Evolutionary conservation across 495 filamentous ascomycete genomes (phyloP), one percentile per base, ranked within the genome.

Genomic region (Daldinia vernicosa): DNA sequence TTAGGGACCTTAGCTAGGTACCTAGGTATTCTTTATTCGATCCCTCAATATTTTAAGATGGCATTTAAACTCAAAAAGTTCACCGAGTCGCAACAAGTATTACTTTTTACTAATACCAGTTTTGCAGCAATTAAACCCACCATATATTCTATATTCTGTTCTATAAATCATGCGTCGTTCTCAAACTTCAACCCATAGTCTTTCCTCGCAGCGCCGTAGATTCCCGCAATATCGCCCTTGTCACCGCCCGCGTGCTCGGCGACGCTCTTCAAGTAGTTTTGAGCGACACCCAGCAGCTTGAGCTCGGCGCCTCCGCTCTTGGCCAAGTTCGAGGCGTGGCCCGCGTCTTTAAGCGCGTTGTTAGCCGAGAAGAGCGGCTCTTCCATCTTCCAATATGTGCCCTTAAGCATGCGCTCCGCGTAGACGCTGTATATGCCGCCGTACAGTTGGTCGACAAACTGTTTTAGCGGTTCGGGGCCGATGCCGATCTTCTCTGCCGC

Each of bases 301-400:
- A 97, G 78, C 63, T 82, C 81, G 67, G 85, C 82, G 0, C 92
- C 94, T 5, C 81, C 80, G 37, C 79, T 79, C 65, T 88, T 77
- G 3, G 92, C 94, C 74, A 97, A 66, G 43, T 79, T 80, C 72
- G 88, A 77, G 19, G 90, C 92, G 85, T 97, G 94, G 9, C 89
- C 77, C 35, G 90, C 87, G 84, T 98, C 94, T 81, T 98, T 98
- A 68, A 90, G 80, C 17, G 93, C 93, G 59, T 97, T 78, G 78
- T 96, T 91, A 7, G 95, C 93, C n/a, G 88, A 88, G 78, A 97
- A 96, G 27, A 96, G 81, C 62, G 94, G 93, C 80, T 93, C 78
- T 12, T 80, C 82, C 58, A 80, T 71, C 75, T 82, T 79, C 73
- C 84, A 79, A 43, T 97, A 97, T 72, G 93, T 92, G 0, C 94